These are phyloP conservation scores for Saturnispora bothae DNA, from an alignment of 805 yeast species.

Conservation along the genomic window DNA sequence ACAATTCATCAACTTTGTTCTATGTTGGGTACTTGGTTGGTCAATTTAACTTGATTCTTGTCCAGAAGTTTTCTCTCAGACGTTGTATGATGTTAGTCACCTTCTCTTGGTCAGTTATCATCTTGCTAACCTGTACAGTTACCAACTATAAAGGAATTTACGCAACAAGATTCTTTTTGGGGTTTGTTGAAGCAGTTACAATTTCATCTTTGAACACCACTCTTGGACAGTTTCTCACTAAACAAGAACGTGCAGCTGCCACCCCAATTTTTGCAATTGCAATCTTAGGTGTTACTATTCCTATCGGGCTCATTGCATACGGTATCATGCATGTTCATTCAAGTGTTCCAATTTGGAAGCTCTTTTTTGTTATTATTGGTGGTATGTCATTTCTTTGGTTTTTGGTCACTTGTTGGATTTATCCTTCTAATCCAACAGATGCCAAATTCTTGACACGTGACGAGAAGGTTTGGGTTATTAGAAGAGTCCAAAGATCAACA, in stretches of 20 bases:
- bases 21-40: slow-evolving; percentile 42
- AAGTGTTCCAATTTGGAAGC: slow-evolving; percentile 34
- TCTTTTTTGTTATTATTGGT: slow-evolving; percentile 48
- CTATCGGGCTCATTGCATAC: slow-evolving; percentile 30
- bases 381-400: slow-evolving; percentile 37
- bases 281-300: slow-evolving; percentile 34
- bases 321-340: slow-evolving; percentile 26
- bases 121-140: slow-evolving; percentile 38
- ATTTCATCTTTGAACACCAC: slow-evolving; percentile 37
- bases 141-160: slow-evolving; percentile 35
- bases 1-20: slow-evolving; percentile 41
- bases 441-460: slow-evolving; percentile 36
- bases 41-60: slow-evolving; percentile 32
- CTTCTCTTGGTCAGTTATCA: slow-evolving; percentile 35
- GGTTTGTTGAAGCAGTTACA: slow-evolving; percentile 38
- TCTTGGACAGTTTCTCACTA: slow-evolving; percentile 39
- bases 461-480: slow-evolving; percentile 43
- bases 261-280: slow-evolving; percentile 46
- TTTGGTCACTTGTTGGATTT: slow-evolving; percentile 28
- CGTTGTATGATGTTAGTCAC: slow-evolving; percentile 29
- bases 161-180: slow-evolving; percentile 40
- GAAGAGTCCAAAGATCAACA: slow-evolving; percentile 30
- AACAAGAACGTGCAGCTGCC: slow-evolving; percentile 34
- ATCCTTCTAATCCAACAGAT: slow-evolving; percentile 48
- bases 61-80: slow-evolving; percentile 36